These are phyloP conservation scores for Danielia reshetovae DNA, from an alignment of 805 yeast genomes.

Conservation along the genomic window DNA sequence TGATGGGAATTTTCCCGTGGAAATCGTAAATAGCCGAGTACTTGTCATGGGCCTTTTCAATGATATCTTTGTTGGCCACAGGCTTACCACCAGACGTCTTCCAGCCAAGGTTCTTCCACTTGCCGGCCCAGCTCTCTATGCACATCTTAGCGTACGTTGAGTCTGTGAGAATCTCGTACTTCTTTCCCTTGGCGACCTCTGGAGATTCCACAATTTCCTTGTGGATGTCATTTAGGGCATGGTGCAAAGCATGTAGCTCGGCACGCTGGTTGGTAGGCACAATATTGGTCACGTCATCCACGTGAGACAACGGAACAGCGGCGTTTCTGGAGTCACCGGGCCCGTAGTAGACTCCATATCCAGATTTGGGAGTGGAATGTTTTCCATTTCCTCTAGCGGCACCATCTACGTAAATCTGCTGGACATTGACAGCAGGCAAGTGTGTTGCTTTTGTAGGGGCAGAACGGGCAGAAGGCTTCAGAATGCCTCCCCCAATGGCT, in stretches of 20 bases:
- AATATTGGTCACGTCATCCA: conserved; percentile 15
- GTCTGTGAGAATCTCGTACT: conserved; percentile 57
- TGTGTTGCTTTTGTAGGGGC: background rate
- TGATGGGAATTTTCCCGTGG: conserved; percentile 40
- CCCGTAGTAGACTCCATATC: conserved; percentile 77
- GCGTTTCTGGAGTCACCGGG: conserved; percentile 49
- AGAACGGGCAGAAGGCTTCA: background rate
- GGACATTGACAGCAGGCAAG: background rate
- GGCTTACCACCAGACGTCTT: conserved; percentile 36
- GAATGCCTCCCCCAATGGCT: background rate
- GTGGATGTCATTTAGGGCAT: conserved; percentile 33
- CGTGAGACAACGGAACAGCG: conserved; percentile 46
- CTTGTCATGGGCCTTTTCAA: conserved; percentile 27
- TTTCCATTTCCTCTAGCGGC: conserved; percentile 63
- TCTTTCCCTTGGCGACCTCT: background rate
- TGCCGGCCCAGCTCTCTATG: conserved; percentile 51
- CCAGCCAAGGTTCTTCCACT: conserved; percentile 61
- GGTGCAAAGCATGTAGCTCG: conserved; percentile 64
- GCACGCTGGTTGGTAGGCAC: conserved; percentile 76
- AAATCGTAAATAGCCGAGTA: conserved; percentile 32
- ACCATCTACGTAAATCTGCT: conserved; percentile 69
- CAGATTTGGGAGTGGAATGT: conserved; percentile 41
- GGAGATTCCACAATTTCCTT: conserved; percentile 20
- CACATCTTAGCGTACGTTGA: conserved; percentile 62
- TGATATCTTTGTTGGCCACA: conserved; percentile 53